Percentiles rank a stretch among this genome's conserved stretches.
phyloP scores from a whole-genome alignment of 164 flowering plant species.

The Vitis rotundifolia region DNA sequence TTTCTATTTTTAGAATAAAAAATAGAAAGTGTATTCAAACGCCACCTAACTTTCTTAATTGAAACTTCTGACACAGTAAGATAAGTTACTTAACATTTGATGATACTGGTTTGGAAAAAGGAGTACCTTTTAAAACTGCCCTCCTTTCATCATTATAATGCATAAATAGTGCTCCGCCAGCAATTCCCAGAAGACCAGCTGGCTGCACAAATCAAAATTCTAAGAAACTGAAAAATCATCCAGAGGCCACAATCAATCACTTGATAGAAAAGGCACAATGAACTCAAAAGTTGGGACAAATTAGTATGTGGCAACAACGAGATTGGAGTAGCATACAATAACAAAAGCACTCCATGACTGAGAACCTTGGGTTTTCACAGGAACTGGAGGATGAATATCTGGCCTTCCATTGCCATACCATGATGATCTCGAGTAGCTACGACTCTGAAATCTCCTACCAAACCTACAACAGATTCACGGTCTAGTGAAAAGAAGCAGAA shows the following conservation, averaged over 20 bases:
- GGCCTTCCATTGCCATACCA: slow-evolving; percentile 17
- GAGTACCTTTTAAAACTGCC: slow-evolving; percentile 63
- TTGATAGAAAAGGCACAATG: not conserved
- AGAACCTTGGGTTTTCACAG: slow-evolving; percentile 22
- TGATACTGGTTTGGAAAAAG: not conserved
- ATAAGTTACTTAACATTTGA: too few relatives aligned
- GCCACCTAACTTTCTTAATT: too few relatives aligned
- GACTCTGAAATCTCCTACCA: slow-evolving; percentile 35
- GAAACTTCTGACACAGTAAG: too few relatives aligned
- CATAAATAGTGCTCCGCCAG: slow-evolving; percentile 51
- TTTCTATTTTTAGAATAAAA: too few relatives aligned
- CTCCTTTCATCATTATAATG: slow-evolving; percentile 82
- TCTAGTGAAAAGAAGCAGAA: not conserved
- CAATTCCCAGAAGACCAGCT: slow-evolving; percentile 45
- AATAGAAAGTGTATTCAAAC: too few relatives aligned
- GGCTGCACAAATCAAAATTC: slow-evolving; percentile 45
- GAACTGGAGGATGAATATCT: slow-evolving; percentile 5
- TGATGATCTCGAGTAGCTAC: slow-evolving; percentile 34
- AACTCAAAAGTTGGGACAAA: not conserved
- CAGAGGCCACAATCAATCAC: not conserved
- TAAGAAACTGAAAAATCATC: not conserved
- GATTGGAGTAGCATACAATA: slow-evolving; percentile 40
- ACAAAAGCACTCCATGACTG: slow-evolving; percentile 36
- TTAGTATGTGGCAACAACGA: slow-evolving; percentile 2
- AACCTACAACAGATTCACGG: slow-evolving; percentile 31